Evolutionary conservation across 2,329 filamentous ascomycete genomes (phyloP).

Genomic region (Myriangium duriaei): DNA sequence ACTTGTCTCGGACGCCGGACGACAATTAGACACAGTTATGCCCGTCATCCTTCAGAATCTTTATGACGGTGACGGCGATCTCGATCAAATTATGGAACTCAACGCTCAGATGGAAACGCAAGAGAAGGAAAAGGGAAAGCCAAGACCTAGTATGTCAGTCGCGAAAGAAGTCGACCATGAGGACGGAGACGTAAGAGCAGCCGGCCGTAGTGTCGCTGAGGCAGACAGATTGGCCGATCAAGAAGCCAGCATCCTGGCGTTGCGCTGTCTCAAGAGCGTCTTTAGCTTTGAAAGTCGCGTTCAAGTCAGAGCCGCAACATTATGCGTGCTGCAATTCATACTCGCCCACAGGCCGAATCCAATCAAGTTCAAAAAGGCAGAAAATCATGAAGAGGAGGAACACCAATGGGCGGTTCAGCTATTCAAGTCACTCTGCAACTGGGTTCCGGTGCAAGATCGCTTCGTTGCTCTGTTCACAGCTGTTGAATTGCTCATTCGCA

Average conservation of each 20-base stretch:
- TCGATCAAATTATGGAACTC: conserved; percentile 55
- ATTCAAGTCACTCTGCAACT: conserved; percentile 66
- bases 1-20: conserved; percentile 59
- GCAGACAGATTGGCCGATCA: conserved; percentile 84
- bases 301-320: conserved; percentile 68
- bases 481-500: conserved; percentile 61
- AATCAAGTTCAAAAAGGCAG: conserved; percentile 17
- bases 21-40: conserved; percentile 66
- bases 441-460: conserved; percentile 88
- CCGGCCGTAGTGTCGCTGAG: conserved; percentile 72
- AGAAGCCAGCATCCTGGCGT: conserved; percentile 69
- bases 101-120: conserved; percentile 54
- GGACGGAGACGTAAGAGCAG: conserved; percentile 50
- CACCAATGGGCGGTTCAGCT: conserved; percentile 71
- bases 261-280: conserved; percentile 76
- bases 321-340: conserved; percentile 63
- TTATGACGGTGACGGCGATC: conserved; percentile 58
- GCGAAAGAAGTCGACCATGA: conserved; percentile 52
- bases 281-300: conserved; percentile 70
- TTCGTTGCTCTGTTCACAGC: conserved; percentile 78
- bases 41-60: conserved; percentile 81
- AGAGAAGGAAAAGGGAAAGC: conserved; percentile 52
- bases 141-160: conserved; percentile 69
- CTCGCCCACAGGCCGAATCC: conserved; percentile 21
- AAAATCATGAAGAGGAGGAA: conserved; percentile 33